Evolutionary conservation across 768 basidiomycete genomes (phyloP).

Genomic region (Rhodotorula toruloides): DNA sequence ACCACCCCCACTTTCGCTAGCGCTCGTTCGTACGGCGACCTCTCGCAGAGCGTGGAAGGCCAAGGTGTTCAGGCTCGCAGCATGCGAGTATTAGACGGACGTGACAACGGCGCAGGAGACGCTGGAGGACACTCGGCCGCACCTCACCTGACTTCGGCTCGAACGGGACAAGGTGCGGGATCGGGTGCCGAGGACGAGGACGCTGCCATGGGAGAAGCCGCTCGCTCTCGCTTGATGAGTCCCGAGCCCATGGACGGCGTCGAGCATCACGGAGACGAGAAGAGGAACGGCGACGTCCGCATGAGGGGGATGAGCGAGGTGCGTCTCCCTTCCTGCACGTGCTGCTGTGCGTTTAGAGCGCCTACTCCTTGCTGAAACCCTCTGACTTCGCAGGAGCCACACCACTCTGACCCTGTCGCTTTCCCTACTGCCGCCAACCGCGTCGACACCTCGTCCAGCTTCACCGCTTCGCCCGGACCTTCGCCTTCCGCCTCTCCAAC

Average conservation of each 20-base stretch:
- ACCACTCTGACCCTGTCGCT: not conserved
- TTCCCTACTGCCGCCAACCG: not conserved
- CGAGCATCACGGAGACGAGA: too few relatives aligned
- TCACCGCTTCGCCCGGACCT: not conserved
- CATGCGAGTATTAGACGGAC: too few relatives aligned
- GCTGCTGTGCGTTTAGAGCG: too few relatives aligned
- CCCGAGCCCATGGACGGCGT: not conserved
- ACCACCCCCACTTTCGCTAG: not conserved
- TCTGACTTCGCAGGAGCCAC: not conserved
- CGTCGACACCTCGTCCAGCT: not conserved
- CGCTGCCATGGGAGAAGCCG: not conserved
- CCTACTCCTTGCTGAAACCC: not conserved
- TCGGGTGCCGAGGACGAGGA: not conserved
- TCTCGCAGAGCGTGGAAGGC: too few relatives aligned
- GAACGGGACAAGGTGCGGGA: not conserved
- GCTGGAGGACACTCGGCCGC: not conserved
- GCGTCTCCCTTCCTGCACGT: not conserved
- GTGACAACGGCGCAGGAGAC: too few relatives aligned
- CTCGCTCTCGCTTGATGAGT: not conserved
- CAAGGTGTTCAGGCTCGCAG: too few relatives aligned
- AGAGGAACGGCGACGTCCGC: not conserved
- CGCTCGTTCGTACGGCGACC: too few relatives aligned
- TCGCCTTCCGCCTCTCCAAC: not conserved
- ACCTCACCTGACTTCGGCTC: not conserved
- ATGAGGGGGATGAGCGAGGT: not conserved